Evolutionary conservation across 2,329 filamentous ascomycete genomes (phyloP).

Genomic region (Rhynchosporium agropyri): DNA sequence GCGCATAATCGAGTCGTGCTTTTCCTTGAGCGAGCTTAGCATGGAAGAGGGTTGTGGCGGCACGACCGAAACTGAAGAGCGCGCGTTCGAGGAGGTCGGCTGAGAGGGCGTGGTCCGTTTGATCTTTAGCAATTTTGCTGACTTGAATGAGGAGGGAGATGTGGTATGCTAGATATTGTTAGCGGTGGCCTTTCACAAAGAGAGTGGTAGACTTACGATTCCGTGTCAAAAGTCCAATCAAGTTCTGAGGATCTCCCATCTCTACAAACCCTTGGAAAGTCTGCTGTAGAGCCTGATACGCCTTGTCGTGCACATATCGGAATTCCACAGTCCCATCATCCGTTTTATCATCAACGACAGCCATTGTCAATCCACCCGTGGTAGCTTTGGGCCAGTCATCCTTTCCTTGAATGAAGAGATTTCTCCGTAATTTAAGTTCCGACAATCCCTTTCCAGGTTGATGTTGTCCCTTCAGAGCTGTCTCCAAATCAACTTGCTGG

Average conservation of each 20-base stretch:
- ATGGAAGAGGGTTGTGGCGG: slow-evolving; percentile 80
- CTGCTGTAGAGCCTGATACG: slow-evolving; percentile 74
- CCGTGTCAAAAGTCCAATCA: slow-evolving; percentile 73
- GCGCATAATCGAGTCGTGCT: slow-evolving; percentile 77
- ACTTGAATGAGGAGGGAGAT: slow-evolving; percentile 93
- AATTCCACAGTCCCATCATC: slow-evolving; percentile 69
- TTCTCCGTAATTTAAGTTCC: slow-evolving; percentile 61
- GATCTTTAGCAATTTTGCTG: slow-evolving; percentile 87
- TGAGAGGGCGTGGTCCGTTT: slow-evolving; percentile 82
- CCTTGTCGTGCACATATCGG: slow-evolving; percentile 71
- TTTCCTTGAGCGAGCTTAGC: slow-evolving; percentile 75
- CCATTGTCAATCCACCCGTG: slow-evolving; percentile 83
- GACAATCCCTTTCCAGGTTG: slow-evolving; percentile 57
- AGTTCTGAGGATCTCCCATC: slow-evolving; percentile 77
- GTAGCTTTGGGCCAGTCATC: slow-evolving; percentile 71
- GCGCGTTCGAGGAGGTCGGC: slow-evolving; percentile 89
- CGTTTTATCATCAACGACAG: slow-evolving; percentile 51
- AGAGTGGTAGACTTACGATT: slow-evolving; percentile 52
- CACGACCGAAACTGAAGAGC: slow-evolving; percentile 90
- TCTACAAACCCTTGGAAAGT: slow-evolving; percentile 81
- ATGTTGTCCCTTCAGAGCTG: slow-evolving; percentile 47
- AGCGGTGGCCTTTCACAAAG: slow-evolving; percentile 19
- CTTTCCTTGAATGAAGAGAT: slow-evolving; percentile 70
- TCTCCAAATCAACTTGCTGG: slow-evolving; percentile 48
- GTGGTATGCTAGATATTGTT: slow-evolving; percentile 68